These are phyloP conservation scores for Saccharomycopsis phalli DNA, from an alignment of 1,139 yeast species.

Conservation along the genomic window DNA sequence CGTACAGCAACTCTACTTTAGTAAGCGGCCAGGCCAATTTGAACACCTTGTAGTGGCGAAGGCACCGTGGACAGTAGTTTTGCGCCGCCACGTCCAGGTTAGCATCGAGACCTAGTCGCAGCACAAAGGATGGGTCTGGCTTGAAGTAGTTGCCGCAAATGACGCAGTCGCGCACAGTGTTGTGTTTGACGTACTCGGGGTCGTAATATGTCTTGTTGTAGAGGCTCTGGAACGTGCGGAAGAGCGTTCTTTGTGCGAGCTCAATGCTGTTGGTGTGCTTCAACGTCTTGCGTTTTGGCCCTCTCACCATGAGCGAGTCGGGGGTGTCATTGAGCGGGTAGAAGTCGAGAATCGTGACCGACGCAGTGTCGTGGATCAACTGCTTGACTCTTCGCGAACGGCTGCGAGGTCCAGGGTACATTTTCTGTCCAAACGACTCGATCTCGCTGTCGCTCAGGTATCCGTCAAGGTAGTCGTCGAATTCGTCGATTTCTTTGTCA, in stretches of 20 bases:
- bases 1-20: not conserved
- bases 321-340: slow-evolving; percentile 21
- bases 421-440: no score
- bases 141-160: slow-evolving; percentile 26
- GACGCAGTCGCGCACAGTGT: slow-evolving; percentile 23
- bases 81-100: no score
- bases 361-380: not conserved
- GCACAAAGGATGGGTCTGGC: slow-evolving; percentile 2
- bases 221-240: slow-evolving; percentile 23
- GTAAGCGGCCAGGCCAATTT: slow-evolving; percentile 25
- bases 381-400: no score
- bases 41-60: slow-evolving; percentile 23
- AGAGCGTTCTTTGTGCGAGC: slow-evolving; percentile 19
- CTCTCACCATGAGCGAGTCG: slow-evolving; percentile 21
- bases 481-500: no score
- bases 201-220: slow-evolving; percentile 21
- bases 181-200: slow-evolving; percentile 8
- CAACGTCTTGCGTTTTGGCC: no score
- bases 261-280: slow-evolving; percentile 8
- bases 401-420: no score
- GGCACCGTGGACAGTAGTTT: slow-evolving; percentile 24
- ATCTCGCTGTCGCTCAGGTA: not conserved
- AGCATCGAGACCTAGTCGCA: no score
- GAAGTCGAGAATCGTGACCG: slow-evolving; percentile 13
- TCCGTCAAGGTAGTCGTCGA: not conserved